These are phyloP conservation scores for Scutellaria galericulata DNA, from an alignment of 257 asterid species.

Conservation along the genomic window DNA sequence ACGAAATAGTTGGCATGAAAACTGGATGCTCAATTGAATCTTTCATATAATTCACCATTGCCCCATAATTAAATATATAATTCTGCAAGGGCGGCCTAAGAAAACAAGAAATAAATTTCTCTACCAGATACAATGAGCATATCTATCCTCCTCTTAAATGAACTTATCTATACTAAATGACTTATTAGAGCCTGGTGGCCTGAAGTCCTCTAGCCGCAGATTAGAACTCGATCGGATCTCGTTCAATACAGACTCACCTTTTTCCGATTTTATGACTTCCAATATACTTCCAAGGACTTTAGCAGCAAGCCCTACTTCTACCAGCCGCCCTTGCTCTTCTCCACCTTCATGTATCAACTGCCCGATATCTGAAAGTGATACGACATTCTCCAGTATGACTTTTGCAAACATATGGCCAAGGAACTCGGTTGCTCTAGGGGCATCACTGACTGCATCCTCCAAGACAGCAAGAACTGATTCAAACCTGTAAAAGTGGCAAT, in stretches of 20 bases:
- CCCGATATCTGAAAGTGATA: slow-evolving; percentile 54
- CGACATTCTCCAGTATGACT: slow-evolving; percentile 47
- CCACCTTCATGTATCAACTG: slow-evolving; percentile 60
- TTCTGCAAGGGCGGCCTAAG: slow-evolving; percentile 30
- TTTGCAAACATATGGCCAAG: slow-evolving; percentile 58
- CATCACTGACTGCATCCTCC: slow-evolving; percentile 77
- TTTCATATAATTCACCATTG: slow-evolving; percentile 21
- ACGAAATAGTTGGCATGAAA: not conserved
- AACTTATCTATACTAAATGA: slow-evolving; percentile 52
- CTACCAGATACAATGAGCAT: slow-evolving; percentile 41
- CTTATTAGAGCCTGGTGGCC: slow-evolving; percentile 49
- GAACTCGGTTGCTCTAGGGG: slow-evolving; percentile 71
- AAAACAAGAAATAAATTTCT: slow-evolving; percentile 32
- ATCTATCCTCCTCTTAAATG: slow-evolving; percentile 34
- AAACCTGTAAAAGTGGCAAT: slow-evolving; percentile 47
- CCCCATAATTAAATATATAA: slow-evolving; percentile 39
- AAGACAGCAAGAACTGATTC: slow-evolving; percentile 57
- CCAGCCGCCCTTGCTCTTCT: slow-evolving; percentile 59
- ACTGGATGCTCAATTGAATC: slow-evolving; percentile 35
- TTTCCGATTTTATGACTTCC: slow-evolving; percentile 54
- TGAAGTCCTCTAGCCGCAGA: slow-evolving; percentile 52
- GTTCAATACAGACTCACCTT: slow-evolving; percentile 58
- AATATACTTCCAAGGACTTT: slow-evolving; percentile 59
- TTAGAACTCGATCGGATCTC: slow-evolving; percentile 56
- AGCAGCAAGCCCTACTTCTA: slow-evolving; percentile 64